Evolutionary conservation across 73 alveolate species (phyloP).

Genomic region (Paramecium primaurelia): DNA sequence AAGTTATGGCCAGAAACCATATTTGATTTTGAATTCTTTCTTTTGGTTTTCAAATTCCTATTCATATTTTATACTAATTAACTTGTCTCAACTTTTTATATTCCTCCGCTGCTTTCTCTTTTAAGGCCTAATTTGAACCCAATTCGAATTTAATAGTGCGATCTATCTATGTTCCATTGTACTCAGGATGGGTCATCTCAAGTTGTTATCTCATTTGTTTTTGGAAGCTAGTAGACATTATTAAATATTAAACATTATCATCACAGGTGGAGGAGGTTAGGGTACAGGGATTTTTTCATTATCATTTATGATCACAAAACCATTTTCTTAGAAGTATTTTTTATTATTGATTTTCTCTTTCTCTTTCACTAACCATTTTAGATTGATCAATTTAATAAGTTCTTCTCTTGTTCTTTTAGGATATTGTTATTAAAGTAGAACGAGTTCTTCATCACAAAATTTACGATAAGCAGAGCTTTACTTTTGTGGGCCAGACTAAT

Average conservation of each 20-base stretch:
- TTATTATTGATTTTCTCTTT: neutral
- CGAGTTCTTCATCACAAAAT: neutral
- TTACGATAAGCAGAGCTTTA: neutral
- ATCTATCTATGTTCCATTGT: neutral
- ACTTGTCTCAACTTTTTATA: neutral
- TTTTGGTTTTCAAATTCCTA: constrained; percentile 11
- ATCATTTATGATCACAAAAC: neutral
- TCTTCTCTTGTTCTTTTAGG: neutral
- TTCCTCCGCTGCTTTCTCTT: neutral
- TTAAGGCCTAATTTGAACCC: neutral
- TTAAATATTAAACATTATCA: neutral
- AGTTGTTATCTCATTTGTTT: neutral
- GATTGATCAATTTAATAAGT: neutral
- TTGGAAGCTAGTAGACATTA: neutral
- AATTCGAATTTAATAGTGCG: neutral
- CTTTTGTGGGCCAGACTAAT: neutral
- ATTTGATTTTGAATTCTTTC: neutral
- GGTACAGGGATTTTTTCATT: neutral
- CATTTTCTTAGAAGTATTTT: neutral
- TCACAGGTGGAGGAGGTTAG: neutral
- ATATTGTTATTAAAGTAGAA: neutral
- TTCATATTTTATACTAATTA: neutral
- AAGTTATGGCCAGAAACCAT: constrained; percentile 3
- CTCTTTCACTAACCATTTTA: neutral
- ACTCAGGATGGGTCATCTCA: constrained; percentile 12